phyloP scores from a whole-genome alignment of 2,329 filamentous ascomycete species.

The Curvularia sp. region DNA sequence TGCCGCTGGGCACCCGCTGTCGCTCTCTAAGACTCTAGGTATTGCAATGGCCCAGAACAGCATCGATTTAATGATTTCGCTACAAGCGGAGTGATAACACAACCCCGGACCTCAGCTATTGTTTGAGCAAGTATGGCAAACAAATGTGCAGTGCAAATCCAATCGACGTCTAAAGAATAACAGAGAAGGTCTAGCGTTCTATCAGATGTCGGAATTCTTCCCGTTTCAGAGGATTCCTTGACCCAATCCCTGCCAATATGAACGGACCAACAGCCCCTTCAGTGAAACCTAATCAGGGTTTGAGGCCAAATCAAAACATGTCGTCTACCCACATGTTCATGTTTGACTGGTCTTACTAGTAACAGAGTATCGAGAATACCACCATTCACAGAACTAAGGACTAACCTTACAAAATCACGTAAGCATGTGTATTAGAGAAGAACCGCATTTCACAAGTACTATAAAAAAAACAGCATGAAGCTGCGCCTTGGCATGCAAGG shows the following conservation, averaged over 20 bases:
- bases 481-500: neutral
- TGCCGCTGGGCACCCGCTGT: neutral
- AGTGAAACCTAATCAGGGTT: neutral
- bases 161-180: neutral
- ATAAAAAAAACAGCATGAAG: neutral
- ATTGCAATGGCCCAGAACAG: neutral
- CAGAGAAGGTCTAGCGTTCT: neutral
- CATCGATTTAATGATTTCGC: neutral
- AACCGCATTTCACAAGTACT: neutral
- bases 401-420: neutral
- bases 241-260: neutral
- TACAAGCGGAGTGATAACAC: neutral
- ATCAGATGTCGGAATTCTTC: neutral
- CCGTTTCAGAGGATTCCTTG: neutral
- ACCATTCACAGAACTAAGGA: neutral
- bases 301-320: neutral
- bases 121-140: neutral
- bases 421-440: neutral
- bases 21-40: neutral
- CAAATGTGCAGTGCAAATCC: too few relatives aligned
- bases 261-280: neutral
- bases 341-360: neutral
- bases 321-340: neutral
- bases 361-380: neutral
- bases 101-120: neutral